Base-by-base conservation (phyloP, 2,329 filamentous ascomycete species). In the Sarocladium kiliense region DNA sequence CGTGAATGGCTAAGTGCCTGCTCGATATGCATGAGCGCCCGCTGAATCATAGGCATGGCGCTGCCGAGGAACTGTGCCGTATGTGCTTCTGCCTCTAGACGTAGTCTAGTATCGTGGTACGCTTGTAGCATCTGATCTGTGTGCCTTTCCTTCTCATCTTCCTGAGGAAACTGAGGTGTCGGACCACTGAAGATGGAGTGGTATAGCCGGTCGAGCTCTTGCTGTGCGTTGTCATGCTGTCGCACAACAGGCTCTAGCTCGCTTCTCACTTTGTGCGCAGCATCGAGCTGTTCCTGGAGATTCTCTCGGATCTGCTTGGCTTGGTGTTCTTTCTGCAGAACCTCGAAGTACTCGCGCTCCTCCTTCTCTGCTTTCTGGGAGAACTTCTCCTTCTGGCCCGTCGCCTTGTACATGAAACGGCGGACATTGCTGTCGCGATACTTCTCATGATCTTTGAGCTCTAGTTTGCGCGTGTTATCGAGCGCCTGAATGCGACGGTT, bases 391-490 rank as follows among this genome's bases (percentile, higher is more conserved):
- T 71, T 71, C 58, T 75, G 75, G 26, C 80, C 76, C 3, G 74
- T 69, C 10, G 79, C 68, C 57, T 74, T 78, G 70, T 79, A 78
- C 37, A 75, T 68, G 61, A 80, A 78, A 37, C 79, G 76, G 54
- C 72, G 74, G 61, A 81, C 68, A 49, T 76, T 74, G 44, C 74
- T 77, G 66, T 81, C 75, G 55, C 77, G 76, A 62, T 81, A 80
- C 54, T 72, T 75, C 54, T 78, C 69, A 58, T 82, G 78, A 14
- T 80, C 77, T 47, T 74, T 74, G 41, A 76, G 71, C 61, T 82
- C 77, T 55, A 74, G 71, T 21, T 70, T 66, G 6, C 77, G 75
- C 53, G 70, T 68, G n/a, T 55, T 53, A 26, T 76, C 71, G 6
- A 80, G 66, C 2, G 62, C 58, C 3, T 61, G 56, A n/a, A 81